Evolutionary conservation across 495 filamentous ascomycete species (phyloP).

Genomic region (Podospora fimiseda): DNA sequence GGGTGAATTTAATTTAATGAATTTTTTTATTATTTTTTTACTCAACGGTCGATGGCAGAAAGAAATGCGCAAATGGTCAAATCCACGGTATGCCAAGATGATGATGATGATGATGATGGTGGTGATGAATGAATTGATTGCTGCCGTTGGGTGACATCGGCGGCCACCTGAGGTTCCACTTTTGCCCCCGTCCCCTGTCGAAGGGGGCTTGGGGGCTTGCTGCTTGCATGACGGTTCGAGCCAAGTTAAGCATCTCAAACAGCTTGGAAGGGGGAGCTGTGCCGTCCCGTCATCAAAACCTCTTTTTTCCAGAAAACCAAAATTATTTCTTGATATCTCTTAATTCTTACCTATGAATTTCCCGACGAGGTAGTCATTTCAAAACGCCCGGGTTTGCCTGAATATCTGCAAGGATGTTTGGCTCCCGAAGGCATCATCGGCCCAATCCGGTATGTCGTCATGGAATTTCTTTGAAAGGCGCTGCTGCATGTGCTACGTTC

Average conservation of each 20-base stretch:
- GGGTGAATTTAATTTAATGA: no score
- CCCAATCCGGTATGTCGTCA: constrained; percentile 42
- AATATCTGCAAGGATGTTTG: constrained; percentile 36
- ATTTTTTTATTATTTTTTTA: no score
- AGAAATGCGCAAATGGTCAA: no score
- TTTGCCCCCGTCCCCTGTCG: background rate
- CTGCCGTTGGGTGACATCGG: no score
- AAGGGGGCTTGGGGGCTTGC: background rate
- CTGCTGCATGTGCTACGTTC: no score
- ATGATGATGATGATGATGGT: no score
- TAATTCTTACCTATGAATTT: constrained; percentile 15
- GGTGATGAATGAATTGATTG: no score
- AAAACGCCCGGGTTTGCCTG: constrained; percentile 9
- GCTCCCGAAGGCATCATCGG: constrained; percentile 40
- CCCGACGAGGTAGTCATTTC: constrained; percentile 11
- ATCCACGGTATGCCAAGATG: no score
- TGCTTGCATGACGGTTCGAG: background rate
- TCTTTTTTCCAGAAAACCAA: background rate
- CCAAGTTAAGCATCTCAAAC: background rate
- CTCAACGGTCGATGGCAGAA: no score
- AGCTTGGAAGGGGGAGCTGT: constrained; percentile 1
- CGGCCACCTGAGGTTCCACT: background rate
- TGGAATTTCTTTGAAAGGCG: constrained; percentile 6
- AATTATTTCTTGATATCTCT: background rate
- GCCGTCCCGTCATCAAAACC: constrained; percentile 5